Conservation (phyloP, 768 basidiomycete species). For the Leucocoprinus leucothites region DNA sequence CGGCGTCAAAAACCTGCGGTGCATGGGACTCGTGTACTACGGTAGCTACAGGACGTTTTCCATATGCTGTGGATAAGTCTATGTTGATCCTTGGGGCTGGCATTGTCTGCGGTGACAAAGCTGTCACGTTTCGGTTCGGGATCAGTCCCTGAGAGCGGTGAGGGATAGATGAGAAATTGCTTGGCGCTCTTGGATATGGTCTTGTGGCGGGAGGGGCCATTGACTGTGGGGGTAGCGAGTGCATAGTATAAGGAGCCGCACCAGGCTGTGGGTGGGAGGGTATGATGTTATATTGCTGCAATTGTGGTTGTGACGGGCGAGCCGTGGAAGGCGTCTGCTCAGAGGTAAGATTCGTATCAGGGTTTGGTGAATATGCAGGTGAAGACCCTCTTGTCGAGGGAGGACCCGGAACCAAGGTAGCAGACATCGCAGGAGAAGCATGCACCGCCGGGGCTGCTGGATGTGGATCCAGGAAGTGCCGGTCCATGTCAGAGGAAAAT, state of each 20-base stretch:
- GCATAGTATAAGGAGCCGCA: neutral
- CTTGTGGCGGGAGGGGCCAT: neutral
- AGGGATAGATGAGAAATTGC: neutral
- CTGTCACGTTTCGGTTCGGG: neutral
- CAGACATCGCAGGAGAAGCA: too few relatives aligned
- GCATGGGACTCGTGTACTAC: neutral
- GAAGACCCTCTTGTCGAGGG: neutral
- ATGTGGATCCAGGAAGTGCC: neutral
- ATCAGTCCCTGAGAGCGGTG: neutral
- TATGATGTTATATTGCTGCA: neutral
- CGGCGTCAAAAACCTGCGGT: conserved; percentile 17
- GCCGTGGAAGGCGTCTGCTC: neutral
- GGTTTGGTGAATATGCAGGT: neutral
- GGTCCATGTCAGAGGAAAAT: neutral
- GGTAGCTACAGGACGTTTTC: neutral
- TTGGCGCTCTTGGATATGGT: neutral
- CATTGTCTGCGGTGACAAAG: neutral
- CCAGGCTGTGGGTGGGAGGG: neutral
- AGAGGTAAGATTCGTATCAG: neutral
- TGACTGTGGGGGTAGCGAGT: neutral
- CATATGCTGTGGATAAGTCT: conserved; percentile 2
- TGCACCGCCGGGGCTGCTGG: too few relatives aligned
- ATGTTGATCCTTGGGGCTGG: neutral
- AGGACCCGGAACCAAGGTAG: too few relatives aligned
- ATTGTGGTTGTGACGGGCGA: neutral